Conservation (phyloP, 805 yeast species). For the Hanseniaspora hatyaiensis region DNA sequence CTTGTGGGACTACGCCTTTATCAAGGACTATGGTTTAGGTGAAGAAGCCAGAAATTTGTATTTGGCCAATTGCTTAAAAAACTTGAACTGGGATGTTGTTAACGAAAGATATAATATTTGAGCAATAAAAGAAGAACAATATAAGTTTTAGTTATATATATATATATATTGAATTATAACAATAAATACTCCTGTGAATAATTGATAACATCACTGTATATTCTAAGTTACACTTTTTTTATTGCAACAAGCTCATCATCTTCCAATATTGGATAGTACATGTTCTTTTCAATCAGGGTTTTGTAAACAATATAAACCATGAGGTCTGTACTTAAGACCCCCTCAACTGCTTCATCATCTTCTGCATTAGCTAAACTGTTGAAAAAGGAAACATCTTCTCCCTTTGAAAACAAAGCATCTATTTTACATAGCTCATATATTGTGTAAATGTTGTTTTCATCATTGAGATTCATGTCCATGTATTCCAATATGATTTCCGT, state of each 20-base stretch:
- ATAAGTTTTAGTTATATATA: not conserved
- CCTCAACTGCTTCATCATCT: not conserved
- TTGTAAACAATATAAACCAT: constrained; percentile 1
- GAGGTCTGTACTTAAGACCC: not conserved
- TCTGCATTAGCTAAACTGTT: too few species aligned
- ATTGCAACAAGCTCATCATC: constrained; percentile 10
- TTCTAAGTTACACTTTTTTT: constrained; percentile 1
- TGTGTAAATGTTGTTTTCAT: constrained; percentile 5
- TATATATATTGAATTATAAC: not conserved
- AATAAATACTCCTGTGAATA: not conserved
- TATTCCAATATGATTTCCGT: not conserved
- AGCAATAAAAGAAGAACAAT: not conserved
- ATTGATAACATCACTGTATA: not conserved
- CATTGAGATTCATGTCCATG: constrained; percentile 2
- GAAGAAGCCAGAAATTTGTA: constrained; percentile 51
- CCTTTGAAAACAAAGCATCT: not conserved
- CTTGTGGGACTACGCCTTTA: constrained; percentile 83
- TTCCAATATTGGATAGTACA: constrained; percentile 7
- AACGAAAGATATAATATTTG: constrained; percentile 31
- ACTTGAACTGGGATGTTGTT: constrained; percentile 74
- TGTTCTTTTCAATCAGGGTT: not conserved
- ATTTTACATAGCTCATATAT: constrained; percentile 7
- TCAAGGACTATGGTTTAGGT: constrained; percentile 67
- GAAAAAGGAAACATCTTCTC: not conserved
- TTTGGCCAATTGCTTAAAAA: constrained; percentile 61